These are phyloP conservation scores for Pleurotus salmoneostramineus DNA, from an alignment of 768 basidiomycete species.

Conservation along the genomic window DNA sequence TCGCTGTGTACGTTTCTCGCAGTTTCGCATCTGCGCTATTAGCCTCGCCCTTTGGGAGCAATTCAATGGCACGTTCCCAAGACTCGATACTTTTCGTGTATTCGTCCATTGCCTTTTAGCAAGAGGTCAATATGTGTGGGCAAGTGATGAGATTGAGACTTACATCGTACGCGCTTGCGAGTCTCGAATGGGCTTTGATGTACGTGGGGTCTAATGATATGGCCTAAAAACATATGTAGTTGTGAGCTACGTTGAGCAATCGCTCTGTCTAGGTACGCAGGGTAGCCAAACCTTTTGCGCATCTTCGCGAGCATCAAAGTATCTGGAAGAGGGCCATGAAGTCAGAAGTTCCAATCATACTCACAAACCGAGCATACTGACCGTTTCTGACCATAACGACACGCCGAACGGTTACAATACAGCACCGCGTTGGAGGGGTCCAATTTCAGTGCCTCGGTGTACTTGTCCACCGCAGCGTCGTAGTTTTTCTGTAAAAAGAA, in stretches of 20 bases:
- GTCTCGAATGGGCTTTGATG: conserved; percentile 37
- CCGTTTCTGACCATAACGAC: conserved; percentile 11
- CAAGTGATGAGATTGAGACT: conserved; percentile 4
- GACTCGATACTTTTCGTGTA: conserved; percentile 17
- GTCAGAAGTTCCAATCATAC: not conserved
- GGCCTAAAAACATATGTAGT: conserved; percentile 20
- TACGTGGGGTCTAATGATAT: conserved; percentile 34
- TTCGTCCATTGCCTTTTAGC: conserved; percentile 16
- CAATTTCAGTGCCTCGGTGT: conserved; percentile 11
- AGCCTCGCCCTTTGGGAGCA: conserved; percentile 17
- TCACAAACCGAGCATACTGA: not conserved
- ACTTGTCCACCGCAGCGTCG: conserved; percentile 8
- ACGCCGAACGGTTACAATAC: conserved; percentile 18
- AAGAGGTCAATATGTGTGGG: not conserved
- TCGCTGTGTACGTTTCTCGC: conserved; percentile 27
- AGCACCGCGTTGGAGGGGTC: conserved; percentile 14
- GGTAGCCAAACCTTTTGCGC: conserved; percentile 21
- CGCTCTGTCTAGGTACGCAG: not conserved
- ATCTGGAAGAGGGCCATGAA: conserved; percentile 15
- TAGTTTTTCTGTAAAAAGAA: conserved; percentile 14
- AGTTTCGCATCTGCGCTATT: conserved; percentile 28
- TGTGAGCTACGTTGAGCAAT: no score
- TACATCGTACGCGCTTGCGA: conserved; percentile 29
- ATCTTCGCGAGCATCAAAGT: conserved; percentile 26
- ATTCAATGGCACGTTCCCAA: conserved; percentile 27